Evolutionary conservation across 495 filamentous ascomycete genomes (phyloP), one percentile per base, ranked within the genome.

Genomic region (Chaetomium cochliodes): DNA sequence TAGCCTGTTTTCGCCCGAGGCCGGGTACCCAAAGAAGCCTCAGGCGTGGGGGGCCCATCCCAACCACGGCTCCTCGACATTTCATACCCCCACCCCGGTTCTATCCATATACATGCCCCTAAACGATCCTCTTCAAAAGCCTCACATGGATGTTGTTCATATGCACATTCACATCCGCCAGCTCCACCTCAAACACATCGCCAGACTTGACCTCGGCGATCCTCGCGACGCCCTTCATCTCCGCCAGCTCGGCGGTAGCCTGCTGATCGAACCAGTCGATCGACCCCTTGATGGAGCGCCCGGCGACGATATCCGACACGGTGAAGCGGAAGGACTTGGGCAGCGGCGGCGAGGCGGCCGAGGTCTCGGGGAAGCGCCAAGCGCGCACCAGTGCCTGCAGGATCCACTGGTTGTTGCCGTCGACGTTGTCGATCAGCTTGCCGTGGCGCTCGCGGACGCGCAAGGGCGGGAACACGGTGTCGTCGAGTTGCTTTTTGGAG

Each of bases 351-450:
- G 64, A 20, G 22, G 6, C 33, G 33, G 33, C 5, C 33, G 44
- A 28, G 37, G 57, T 42, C 0, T 93, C 85, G n/a, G 78, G 79
- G 71, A 90, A 92, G 60, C 87, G 84, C 79, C 88, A 90, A 7
- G 88, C 90, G 33, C 92, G 89, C 73, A 88, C 85, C 55, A 94
- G 78, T 16, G 91, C 84, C 74, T 88, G 86, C 23, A 83, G 78
- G 13, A 84, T 79, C 90, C 89, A 97, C 68, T 76, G 65, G 25
- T 65, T 70, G 15, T 71, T 66, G 26, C 79, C 78, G 33, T 74
- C 71, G 0, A 57, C 26, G 55, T 73, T 72, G 53, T 69, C 65
- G 11, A 78, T 61, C 1, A 67, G 49, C 58, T 68, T 72, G 20
- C 74, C 71, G 50, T 77, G 67, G 50, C 74, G 74, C 72, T 88